Evolutionary conservation across 495 filamentous ascomycete species (phyloP).

Genomic region (Aspergillus diversus): DNA sequence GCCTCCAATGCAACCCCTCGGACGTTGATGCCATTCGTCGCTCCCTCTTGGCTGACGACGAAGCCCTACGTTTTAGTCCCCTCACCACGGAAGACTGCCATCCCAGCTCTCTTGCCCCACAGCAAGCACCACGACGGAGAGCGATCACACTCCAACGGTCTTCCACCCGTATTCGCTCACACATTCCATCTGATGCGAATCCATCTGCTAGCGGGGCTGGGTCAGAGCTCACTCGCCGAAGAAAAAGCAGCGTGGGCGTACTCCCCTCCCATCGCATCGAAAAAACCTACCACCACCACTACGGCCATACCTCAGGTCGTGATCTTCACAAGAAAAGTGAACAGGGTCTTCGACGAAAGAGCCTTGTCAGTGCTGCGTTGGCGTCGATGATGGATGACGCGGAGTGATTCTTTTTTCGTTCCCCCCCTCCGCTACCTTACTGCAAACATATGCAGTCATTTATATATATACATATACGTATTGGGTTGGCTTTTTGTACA

Average conservation of each 20-base stretch:
- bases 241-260: constrained; percentile 36
- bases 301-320: constrained; percentile 22
- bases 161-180: constrained; percentile 29
- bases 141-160: constrained; percentile 31
- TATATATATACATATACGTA: background rate
- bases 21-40: constrained; percentile 44
- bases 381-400: constrained; percentile 41
- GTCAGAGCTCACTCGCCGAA: constrained; percentile 17
- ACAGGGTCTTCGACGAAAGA: constrained; percentile 46
- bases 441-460: background rate
- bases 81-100: constrained; percentile 44
- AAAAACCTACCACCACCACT: constrained; percentile 36
- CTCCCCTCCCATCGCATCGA: constrained; percentile 41
- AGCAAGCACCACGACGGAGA: constrained; percentile 36
- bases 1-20: constrained; percentile 43
- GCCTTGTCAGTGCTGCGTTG: constrained; percentile 49
- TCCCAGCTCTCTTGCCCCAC: constrained; percentile 47
- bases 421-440: background rate
- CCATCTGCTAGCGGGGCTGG: background rate
- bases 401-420: constrained; percentile 13
- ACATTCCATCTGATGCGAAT: constrained; percentile 14
- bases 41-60: constrained; percentile 34
- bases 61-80: constrained; percentile 18
- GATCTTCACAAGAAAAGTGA: constrained; percentile 44
- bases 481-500: background rate